Evolutionary conservation across 352 stramenopile genomes (phyloP), one percentile per base, ranked within the genome.

Genomic region (Globisporangium takayamanum): DNA sequence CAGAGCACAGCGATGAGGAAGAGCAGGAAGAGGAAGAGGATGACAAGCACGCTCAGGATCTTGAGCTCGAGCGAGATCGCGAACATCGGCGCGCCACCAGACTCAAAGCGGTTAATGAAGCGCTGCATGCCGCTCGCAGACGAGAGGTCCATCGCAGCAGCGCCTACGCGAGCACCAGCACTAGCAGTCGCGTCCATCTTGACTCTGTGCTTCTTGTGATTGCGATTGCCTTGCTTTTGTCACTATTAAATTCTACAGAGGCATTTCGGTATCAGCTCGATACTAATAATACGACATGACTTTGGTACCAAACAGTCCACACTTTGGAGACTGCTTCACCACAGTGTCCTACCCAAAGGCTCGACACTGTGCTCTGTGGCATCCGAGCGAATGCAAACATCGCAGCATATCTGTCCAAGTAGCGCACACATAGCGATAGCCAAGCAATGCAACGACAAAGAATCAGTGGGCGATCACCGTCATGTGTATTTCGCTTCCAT

Each of bases 1-100:
- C 84, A 94, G n/a, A 89, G 69, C 50, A 91, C 73, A 39, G 70
- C 62, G 46, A 94, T 89, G 60, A 94, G 76, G 56, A 94, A 91
- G 22, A 91, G 61, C 48, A 94, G 68, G 52, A 94, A 92, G 44
- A 94, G 73, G 48, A 94, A 78, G 15, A 92, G 68, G 26, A 85
- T 53, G 41, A 87, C 46, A 20, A 94, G 62, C 22, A 49, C 80
- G n/a, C 69, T 72, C 36, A 94, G 68, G 50, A 92, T 68, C 63
- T 89, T 88, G 46, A 88, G 59, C 67, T 92, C 79, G 41, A 88
- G 62, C 30, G 81, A 66, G 14, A 88, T 62, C 57, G 45, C 65
- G 45, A 84, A 22, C 41, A 58, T 53, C 4, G 57, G 55, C 55
- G 76, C 75, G 47, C 63, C 65, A 10, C 61, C 60, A 7, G 61